These are phyloP conservation scores for Wickerhamiella nectarea DNA, from an alignment of 805 yeast genomes.

Conservation along the genomic window DNA sequence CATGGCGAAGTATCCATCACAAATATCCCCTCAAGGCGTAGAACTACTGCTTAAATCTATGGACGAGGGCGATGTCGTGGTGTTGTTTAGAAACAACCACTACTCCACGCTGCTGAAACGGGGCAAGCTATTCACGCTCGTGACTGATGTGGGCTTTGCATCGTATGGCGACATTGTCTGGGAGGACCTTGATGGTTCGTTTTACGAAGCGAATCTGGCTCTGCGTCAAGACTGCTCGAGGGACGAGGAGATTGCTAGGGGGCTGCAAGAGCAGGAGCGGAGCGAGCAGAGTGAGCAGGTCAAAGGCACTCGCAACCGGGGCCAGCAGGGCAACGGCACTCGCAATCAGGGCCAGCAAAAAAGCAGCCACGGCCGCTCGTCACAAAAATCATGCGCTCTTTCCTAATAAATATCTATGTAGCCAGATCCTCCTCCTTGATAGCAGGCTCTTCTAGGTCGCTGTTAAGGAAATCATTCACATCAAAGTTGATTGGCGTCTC, in stretches of 20 bases:
- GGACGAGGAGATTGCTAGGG: slow-evolving; percentile 7
- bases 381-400: background rate
- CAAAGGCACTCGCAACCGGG: background rate
- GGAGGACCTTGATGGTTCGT: slow-evolving; percentile 68
- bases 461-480: slow-evolving; percentile 18
- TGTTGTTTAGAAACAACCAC: slow-evolving; percentile 83
- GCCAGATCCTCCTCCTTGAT: slow-evolving; percentile 4
- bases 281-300: background rate
- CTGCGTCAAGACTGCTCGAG: slow-evolving; percentile 23
- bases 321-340: background rate
- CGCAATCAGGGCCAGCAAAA: too few relatives aligned
- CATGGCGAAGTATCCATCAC: slow-evolving; percentile 53
- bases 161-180: slow-evolving; percentile 48
- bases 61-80: slow-evolving; percentile 41
- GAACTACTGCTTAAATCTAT: slow-evolving; percentile 33
- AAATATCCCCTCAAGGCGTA: slow-evolving; percentile 60
- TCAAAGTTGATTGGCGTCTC: slow-evolving; percentile 13
- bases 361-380: too few relatives aligned
- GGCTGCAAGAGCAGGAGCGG: background rate
- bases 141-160: slow-evolving; percentile 59
- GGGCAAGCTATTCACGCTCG: slow-evolving; percentile 42
- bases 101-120: slow-evolving; percentile 49
- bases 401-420: slow-evolving; percentile 1
- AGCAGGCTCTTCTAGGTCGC: slow-evolving; percentile 7
- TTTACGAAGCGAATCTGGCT: slow-evolving; percentile 51